Percentiles rank a stretch among this genome's conserved stretches.
phyloP scores from a whole-genome alignment of 768 basidiomycete genomes.

The Pisolithus microcarpus region DNA sequence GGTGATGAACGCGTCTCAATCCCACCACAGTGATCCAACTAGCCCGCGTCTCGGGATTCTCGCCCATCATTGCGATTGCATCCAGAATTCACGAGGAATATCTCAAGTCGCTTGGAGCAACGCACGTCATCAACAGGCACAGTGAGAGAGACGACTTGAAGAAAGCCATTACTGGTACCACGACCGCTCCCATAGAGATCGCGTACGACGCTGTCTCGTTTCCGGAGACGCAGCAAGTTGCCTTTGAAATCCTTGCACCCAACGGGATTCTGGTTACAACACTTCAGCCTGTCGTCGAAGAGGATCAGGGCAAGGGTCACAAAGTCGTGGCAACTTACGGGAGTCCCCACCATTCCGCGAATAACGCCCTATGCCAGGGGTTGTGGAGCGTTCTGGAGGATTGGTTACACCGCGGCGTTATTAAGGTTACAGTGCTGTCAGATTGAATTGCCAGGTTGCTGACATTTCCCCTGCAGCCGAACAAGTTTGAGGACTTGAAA shows the following conservation, averaged over 20 bases:
- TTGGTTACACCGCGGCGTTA: slow-evolving; percentile 20
- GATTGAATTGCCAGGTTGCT: neutral
- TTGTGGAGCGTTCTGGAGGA: slow-evolving; percentile 15
- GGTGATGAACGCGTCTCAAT: neutral
- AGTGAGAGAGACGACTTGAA: slow-evolving; percentile 9
- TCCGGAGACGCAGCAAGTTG: slow-evolving; percentile 29
- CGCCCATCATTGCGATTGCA: slow-evolving; percentile 36
- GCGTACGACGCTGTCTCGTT: slow-evolving; percentile 28
- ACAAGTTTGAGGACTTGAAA: slow-evolving; percentile 33
- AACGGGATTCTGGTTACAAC: slow-evolving; percentile 29
- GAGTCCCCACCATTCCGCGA: slow-evolving; percentile 14
- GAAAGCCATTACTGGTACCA: slow-evolving; percentile 20
- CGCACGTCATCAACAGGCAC: slow-evolving; percentile 32
- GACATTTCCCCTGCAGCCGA: slow-evolving; percentile 26
- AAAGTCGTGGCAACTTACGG: slow-evolving; percentile 18
- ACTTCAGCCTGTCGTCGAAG: slow-evolving; percentile 16
- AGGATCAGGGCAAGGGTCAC: slow-evolving; percentile 17
- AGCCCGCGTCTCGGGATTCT: slow-evolving; percentile 33
- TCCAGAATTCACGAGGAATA: slow-evolving; percentile 22
- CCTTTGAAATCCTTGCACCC: slow-evolving; percentile 25
- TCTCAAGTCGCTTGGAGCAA: slow-evolving; percentile 34
- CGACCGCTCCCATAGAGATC: slow-evolving; percentile 11
- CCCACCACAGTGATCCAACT: slow-evolving; percentile 31
- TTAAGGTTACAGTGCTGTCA: slow-evolving; percentile 14
- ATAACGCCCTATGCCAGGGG: slow-evolving; percentile 11